Evolutionary conservation across 106 monocot species (phyloP), one percentile per base, ranked within the genome.

Genomic region (Alisma plantagoaquatica): DNA sequence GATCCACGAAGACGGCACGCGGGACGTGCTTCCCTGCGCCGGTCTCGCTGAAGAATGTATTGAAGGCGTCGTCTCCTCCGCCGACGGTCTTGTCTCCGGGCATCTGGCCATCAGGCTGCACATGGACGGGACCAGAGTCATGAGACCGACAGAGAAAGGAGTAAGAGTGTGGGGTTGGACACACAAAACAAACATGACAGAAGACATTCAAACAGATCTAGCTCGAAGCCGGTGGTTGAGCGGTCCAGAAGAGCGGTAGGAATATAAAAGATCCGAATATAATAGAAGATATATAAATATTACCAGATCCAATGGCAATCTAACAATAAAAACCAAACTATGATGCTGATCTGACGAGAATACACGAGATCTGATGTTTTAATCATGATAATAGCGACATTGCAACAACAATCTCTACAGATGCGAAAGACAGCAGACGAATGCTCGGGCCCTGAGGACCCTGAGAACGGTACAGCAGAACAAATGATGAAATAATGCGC

Each of bases 1-100:
- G 80, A 60, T 81, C 80, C 29, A 81, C 67, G 57, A 81, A 81
- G 10, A 81, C 68, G 24, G 80, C 76, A 50, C 70, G 73, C 24
- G 75, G 75, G 41, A 75, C 75, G 38, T 75, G 75, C 69, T 75
- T 75, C 31, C 75, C 75, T 11, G 69, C 68, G 51, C 75, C 69
- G 29, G 75, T 75, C 51, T 75, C 69, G 21, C 75, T 75, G 64
- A 75, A 75, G 38, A 75, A 75, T 32, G 74, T 75, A 63, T 75
- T 75, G 68, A 77, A 77, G 10, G 77, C 77, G 59, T 77, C 77
- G 42, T 78, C 68, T 38, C 66, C 66, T 4, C 66, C 66, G 18
- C 66, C 66, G 7, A 67, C 46, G 9, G 66, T 57, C 49, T 67
- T 67, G 35, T 67, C 66, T 41, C 66, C 49, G 15, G 57, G 66